Base-by-base conservation (phyloP, 73 alveolate genomes). In the Stentor coeruleus region DNA sequence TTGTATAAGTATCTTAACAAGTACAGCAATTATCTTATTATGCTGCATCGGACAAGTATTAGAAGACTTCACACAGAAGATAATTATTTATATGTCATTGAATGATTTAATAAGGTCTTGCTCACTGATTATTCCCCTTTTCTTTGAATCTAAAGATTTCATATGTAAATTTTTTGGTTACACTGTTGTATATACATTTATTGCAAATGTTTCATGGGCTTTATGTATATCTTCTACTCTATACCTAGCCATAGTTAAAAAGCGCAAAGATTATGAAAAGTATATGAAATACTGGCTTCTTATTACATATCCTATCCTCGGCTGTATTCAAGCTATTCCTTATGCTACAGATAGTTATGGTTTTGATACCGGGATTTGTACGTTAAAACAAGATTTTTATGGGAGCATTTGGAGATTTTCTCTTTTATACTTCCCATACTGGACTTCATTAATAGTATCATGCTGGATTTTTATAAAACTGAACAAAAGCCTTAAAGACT, bases 61-160 rank as follows among this genome's bases (percentile, higher is more conserved):
- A 6, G 20, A 49, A 6, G 20, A 6, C 66, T 49, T 11, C 66
- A 11, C 66, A 6, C 20, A 11, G 6, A 49, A 49, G 20, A 49
- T 49, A 6, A 6, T 49, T 6, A 49, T 49, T 20, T 49, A 49
- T 20, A 49, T 49, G 28, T 49, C 66, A 49, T 11, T 20, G 20
- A 49, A 49, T 20, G 66, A 49, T 20, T 49, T 49, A 49, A 49
- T 49, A 6, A 6, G 66, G 6, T 49, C 66, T 11, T n/a, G n/a
- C n/a, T n/a, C n/a, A n/a, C n/a, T n/a, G n/a, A n/a, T n/a, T n/a
- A 49, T 49, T 11, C 6, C 20, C 66, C 28, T 6, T 6, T 49
- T 49, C 66, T 20, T 49, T 49, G 66, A 49, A 49, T n/a, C n/a
- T n/a, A n/a, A n/a, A n/a, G n/a, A n/a, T n/a, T 49, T 49, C 66